phyloP scores from a whole-genome alignment of 129 eudicot species.

The Flaveria trinervia region DNA sequence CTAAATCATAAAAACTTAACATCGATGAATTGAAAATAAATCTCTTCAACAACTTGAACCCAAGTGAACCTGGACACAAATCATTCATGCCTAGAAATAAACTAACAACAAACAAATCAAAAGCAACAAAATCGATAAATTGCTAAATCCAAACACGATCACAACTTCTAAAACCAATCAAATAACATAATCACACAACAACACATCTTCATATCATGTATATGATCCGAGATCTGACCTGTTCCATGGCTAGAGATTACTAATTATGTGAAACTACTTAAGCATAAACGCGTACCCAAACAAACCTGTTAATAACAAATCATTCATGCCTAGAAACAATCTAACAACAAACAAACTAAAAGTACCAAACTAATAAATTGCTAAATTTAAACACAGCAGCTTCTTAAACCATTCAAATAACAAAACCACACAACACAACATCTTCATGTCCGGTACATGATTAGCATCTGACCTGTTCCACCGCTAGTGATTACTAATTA shows the following conservation, averaged over 20 bases:
- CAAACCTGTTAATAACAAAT: background rate
- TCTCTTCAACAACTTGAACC: background rate
- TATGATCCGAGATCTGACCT: conserved; percentile 18
- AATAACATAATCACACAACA: conserved; percentile 1
- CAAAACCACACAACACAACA: background rate
- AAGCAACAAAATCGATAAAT: background rate
- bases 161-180: conserved; percentile 11
- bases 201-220: background rate
- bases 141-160: background rate
- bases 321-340: background rate
- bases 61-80: conserved; percentile 8
- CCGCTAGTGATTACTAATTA: conserved; percentile 1
- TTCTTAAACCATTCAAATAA: conserved; percentile 11
- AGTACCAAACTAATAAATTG: background rate
- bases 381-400: background rate
- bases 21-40: background rate
- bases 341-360: background rate
- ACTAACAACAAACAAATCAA: background rate
- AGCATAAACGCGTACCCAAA: background rate
- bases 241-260: background rate
- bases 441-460: background rate
- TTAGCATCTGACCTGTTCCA: conserved; percentile 13
- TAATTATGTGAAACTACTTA: conserved; percentile 1
- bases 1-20: conserved; percentile 1
- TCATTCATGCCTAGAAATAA: background rate